Base-by-base conservation (phyloP, 1,139 yeast genomes). In the Taphrina confusa region DNA sequence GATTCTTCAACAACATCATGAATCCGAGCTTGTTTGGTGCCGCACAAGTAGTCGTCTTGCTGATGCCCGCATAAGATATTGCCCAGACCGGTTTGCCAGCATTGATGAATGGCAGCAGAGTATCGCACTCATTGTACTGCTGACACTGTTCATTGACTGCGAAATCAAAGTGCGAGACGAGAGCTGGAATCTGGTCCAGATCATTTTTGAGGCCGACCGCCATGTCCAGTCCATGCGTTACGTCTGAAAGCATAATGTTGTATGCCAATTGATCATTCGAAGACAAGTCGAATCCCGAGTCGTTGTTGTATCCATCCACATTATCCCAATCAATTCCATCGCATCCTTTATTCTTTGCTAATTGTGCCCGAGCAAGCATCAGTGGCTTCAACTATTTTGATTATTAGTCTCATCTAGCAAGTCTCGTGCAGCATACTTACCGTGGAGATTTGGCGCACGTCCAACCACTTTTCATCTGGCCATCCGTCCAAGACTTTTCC, bases 321-420 rank as follows among this genome's bases (percentile, higher is more conserved):
- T 65, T 65, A 47, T 65, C 66, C n/a, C 66, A 66, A 34, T 65
- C 66, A 22, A 65, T 60, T 12, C 66, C 66, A 36, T 65, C 66
- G 36, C 66, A 65, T n/a, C 60, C 60, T 57, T 65, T 65, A 16
- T 34, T 25, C 33, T 34, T 31, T 9, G 66, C 66, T 44, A 62
- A 11, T 18, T 65, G 64, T 23, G 65, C 37, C 6, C 66, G 61
- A 4, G 51, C n/a, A 9, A n/a, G 22, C 65, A 65, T 63, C 47
- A 65, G 61, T 5, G 50, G 37, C 14, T 14, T 27, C 30, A 45
- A 25, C 50, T 45, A 30, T 11, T 2, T 2, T 11, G 20, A 11
- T 44, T 18, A 23, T 16, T 8, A 18, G 12, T 2, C 14, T 3
- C 4, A 3, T 16, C 20, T n/a, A 4, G 31, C 4, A 12, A 8